A percentile compares a stretch with the other conserved stretches of the same genome.
Evolutionary conservation across 169 alveolate species (phyloP).

Genomic region (Plasmodium adleri): DNA sequence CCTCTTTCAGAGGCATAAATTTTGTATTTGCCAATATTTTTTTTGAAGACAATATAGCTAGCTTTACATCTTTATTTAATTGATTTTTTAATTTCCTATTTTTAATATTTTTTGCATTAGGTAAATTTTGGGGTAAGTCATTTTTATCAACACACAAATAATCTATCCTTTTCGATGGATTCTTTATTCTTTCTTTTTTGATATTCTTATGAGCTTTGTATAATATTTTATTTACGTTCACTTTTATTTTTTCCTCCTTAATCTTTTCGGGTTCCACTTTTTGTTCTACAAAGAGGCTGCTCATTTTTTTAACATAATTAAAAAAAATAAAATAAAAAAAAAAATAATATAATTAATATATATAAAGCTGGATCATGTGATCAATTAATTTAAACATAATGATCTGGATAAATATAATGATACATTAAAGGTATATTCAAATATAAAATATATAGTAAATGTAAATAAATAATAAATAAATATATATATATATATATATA

Average conservation of each 20-base stretch:
- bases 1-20: slow-evolving; percentile 27
- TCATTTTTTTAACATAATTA: not conserved
- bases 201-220: not conserved
- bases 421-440: too few relatives aligned
- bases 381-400: too few relatives aligned
- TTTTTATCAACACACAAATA: not conserved
- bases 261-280: slow-evolving; percentile 25
- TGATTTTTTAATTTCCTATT: slow-evolving; percentile 35
- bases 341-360: too few relatives aligned
- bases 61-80: slow-evolving; percentile 32
- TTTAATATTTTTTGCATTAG: slow-evolving; percentile 58
- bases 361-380: too few relatives aligned
- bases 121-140: slow-evolving; percentile 12
- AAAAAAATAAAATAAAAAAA: too few relatives aligned
- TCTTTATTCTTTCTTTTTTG: not conserved
- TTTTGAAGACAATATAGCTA: slow-evolving; percentile 54
- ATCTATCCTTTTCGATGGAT: not conserved
- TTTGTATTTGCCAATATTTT: slow-evolving; percentile 35
- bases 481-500: too few relatives aligned
- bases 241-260: not conserved
- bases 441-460: too few relatives aligned
- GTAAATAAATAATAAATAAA: too few relatives aligned
- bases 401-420: too few relatives aligned
- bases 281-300: not conserved
- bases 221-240: slow-evolving; percentile 6